Percentiles rank a stretch among this genome's conserved stretches.
Conservation (phyloP, 2,329 filamentous ascomycete species). For the Metarhizium brunneum region DNA sequence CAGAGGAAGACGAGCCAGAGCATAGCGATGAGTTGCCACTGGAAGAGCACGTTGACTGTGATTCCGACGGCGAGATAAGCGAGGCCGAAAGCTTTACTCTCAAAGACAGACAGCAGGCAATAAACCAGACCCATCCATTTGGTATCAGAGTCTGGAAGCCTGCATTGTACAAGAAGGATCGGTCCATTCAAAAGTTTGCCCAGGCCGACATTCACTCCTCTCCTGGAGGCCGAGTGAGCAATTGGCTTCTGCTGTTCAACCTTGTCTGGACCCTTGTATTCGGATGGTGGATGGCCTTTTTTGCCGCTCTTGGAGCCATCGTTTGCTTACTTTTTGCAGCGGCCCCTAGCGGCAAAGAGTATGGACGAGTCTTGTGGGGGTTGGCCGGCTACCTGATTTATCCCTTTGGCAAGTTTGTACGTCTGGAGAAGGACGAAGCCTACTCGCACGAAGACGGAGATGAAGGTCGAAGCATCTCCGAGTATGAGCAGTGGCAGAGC, state of each 20-base stretch:
- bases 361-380: constrained; percentile 77
- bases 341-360: constrained; percentile 70
- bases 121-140: constrained; percentile 98
- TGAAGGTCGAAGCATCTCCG: constrained; percentile 92
- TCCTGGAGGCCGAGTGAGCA: constrained; percentile 77
- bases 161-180: constrained; percentile 92
- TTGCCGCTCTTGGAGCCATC: constrained; percentile 64
- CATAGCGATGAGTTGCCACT: constrained; percentile 28
- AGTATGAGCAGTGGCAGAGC: constrained; percentile 98
- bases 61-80: constrained; percentile 66
- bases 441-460: constrained; percentile 92
- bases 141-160: constrained; percentile 99
- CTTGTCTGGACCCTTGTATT: constrained; percentile 83
- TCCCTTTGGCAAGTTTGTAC: constrained; percentile 93
- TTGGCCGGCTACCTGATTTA: constrained; percentile 84
- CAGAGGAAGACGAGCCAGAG: constrained; percentile 14
- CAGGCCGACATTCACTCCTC: constrained; percentile 96
- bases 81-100: constrained; percentile 97
- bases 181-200: constrained; percentile 91
- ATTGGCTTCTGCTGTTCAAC: constrained; percentile 81
- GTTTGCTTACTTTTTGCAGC: constrained; percentile 75
- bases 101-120: constrained; percentile 92
- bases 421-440: constrained; percentile 84
- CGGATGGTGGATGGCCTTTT: constrained; percentile 87
- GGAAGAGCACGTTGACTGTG: constrained; percentile 46